A percentile compares a stretch with the other conserved stretches of the same genome.
Conservation (phyloP, 2,329 filamentous ascomycete species). For the Colletotrichum navitas region DNA sequence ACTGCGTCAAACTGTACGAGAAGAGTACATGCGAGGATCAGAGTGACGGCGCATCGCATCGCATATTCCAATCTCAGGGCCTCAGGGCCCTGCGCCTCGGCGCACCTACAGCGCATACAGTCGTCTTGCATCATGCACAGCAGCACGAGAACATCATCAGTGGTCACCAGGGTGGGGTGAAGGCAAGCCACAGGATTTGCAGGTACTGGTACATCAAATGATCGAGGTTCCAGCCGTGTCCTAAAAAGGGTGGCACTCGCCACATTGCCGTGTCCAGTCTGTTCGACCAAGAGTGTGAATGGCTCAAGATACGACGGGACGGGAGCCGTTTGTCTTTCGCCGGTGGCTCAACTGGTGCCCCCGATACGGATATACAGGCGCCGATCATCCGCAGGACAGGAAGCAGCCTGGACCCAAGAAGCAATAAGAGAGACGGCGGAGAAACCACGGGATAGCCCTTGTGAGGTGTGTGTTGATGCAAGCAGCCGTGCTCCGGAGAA, state of each 20-base stretch:
- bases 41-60: conserved; percentile 17
- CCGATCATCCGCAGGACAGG: conserved; percentile 24
- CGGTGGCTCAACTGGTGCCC: conserved; percentile 25
- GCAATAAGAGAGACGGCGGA: background rate
- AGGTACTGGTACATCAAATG: conserved; percentile 39
- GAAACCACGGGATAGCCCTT: background rate
- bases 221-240: background rate
- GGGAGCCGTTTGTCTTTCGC: conserved; percentile 1
- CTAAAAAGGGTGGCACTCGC: conserved; percentile 22
- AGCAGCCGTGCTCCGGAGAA: background rate
- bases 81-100: conserved; percentile 19
- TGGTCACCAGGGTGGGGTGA: conserved; percentile 17
- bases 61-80: background rate
- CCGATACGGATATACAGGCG: conserved; percentile 30
- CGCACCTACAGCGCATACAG: conserved; percentile 7
- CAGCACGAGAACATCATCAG: conserved; percentile 23
- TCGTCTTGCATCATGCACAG: conserved; percentile 34
- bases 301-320: conserved; percentile 32
- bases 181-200: conserved; percentile 20
- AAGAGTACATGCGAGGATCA: background rate
- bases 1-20: background rate
- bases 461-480: background rate
- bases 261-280: conserved; percentile 14
- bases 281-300: conserved; percentile 13
- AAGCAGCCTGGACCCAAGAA: conserved; percentile 2